phyloP scores from a whole-genome alignment of 164 flowering plant genomes.

The Santalum album region DNA sequence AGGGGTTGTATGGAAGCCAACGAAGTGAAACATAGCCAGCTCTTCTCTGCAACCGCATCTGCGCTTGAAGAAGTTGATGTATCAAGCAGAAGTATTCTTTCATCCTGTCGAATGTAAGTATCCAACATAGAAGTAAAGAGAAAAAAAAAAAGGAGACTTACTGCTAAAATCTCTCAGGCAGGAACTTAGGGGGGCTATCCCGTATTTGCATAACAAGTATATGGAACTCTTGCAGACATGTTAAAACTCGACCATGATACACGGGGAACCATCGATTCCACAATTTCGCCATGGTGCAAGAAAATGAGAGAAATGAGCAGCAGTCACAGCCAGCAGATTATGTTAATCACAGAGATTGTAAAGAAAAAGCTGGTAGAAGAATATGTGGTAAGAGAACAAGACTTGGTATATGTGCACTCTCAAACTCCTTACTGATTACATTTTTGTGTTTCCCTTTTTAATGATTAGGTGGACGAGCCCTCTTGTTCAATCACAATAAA shows the following conservation, averaged over 20 bases:
- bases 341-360: background rate
- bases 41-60: conserved; percentile 2
- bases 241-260: conserved; percentile 1
- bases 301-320: background rate
- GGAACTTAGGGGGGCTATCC: too few relatives aligned
- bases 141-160: too few relatives aligned
- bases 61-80: conserved; percentile 2
- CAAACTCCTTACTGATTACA: background rate
- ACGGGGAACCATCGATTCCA: background rate
- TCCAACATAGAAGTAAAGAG: too few relatives aligned
- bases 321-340: background rate
- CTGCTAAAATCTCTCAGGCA: too few relatives aligned
- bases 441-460: background rate
- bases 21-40: background rate
- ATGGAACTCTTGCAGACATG: conserved; percentile 2
- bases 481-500: background rate
- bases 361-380: conserved; percentile 1
- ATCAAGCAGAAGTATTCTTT: background rate
- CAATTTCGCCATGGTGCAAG: background rate
- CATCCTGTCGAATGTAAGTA: conserved; percentile 2
- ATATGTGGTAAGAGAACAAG: conserved; percentile 1
- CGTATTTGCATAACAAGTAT: background rate
- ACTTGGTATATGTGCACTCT: background rate
- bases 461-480: background rate
- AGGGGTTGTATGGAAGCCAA: conserved; percentile 8